phyloP scores from a whole-genome alignment of 495 filamentous ascomycete species.

The Delitschia confertaspora region DNA sequence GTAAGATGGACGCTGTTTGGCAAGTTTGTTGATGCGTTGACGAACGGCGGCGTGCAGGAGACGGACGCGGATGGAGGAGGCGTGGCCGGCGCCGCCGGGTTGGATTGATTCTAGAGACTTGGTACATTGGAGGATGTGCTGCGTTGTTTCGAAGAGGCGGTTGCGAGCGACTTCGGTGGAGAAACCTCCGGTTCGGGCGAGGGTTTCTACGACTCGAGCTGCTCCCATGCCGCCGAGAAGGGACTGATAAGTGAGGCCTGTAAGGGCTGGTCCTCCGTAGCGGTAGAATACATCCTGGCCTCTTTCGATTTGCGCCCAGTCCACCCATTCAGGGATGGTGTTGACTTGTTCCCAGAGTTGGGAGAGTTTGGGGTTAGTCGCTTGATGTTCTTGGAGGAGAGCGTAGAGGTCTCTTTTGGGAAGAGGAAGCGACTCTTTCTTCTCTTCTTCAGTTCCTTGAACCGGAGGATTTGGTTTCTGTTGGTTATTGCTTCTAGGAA shows the following conservation, averaged over 20 bases:
- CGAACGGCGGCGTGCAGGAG: constrained; percentile 67
- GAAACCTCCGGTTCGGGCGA: constrained; percentile 73
- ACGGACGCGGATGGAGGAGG: constrained; percentile 62
- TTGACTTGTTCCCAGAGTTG: constrained; percentile 61
- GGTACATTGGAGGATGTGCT: constrained; percentile 67
- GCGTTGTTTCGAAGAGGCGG: constrained; percentile 65
- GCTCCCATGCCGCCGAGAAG: constrained; percentile 53
- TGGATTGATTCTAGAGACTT: constrained; percentile 54
- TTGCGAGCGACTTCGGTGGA: constrained; percentile 56
- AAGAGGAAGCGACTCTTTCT: constrained; percentile 22
- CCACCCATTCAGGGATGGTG: constrained; percentile 67
- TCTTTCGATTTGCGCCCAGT: constrained; percentile 68
- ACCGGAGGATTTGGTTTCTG: not conserved
- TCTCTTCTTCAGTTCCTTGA: constrained; percentile 7
- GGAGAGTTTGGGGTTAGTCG: constrained; percentile 47
- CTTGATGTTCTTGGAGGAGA: constrained; percentile 49
- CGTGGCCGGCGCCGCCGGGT: constrained; percentile 58
- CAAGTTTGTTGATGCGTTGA: constrained; percentile 53
- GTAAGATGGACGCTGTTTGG: constrained; percentile 47
- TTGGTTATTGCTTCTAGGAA: constrained; percentile 31
- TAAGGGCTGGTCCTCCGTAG: constrained; percentile 58
- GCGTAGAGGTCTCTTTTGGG: constrained; percentile 49
- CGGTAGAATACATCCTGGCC: constrained; percentile 52
- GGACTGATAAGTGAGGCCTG: constrained; percentile 55
- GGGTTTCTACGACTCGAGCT: constrained; percentile 59